These are phyloP conservation scores for Metschnikowia bowlesiae DNA, from an alignment of 805 yeast species.

Conservation along the genomic window DNA sequence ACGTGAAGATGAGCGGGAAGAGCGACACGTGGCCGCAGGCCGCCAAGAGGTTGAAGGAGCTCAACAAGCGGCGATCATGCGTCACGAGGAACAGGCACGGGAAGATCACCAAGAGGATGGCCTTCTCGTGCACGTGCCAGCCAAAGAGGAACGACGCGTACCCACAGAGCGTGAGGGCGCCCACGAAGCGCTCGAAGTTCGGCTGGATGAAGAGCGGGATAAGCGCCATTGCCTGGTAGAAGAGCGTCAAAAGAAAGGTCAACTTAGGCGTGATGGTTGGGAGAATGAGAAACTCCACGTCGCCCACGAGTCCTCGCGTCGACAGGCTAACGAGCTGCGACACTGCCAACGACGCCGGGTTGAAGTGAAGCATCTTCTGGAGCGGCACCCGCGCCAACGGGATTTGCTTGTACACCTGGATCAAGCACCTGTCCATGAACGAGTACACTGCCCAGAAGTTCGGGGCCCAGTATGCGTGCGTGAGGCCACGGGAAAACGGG, in stretches of 20 bases:
- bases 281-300: conserved; percentile 72
- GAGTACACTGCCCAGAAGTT: conserved; percentile 95
- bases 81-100: conserved; percentile 79
- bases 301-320: conserved; percentile 91
- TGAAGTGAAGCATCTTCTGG: conserved; percentile 38
- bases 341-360: conserved; percentile 38
- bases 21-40: conserved; percentile 82
- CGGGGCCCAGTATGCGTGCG: conserved; percentile 99
- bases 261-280: conserved; percentile 76
- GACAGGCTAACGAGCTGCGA: conserved; percentile 27
- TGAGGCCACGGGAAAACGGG: conserved; percentile 91
- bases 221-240: conserved; percentile 75
- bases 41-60: conserved; percentile 66
- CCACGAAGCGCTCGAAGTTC: conserved; percentile 71
- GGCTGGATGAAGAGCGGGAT: conserved; percentile 69
- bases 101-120: conserved; percentile 80
- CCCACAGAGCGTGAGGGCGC: conserved; percentile 84
- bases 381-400: conserved; percentile 30
- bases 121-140: conserved; percentile 99
- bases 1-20: conserved; percentile 79
- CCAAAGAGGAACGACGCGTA: conserved; percentile 90
- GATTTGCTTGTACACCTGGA: conserved; percentile 38
- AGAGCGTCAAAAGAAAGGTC: conserved; percentile 77
- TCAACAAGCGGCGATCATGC: conserved; percentile 64
- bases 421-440: conserved; percentile 66